Conservation (phyloP, 768 basidiomycete genomes). For the Russula emetica region DNA sequence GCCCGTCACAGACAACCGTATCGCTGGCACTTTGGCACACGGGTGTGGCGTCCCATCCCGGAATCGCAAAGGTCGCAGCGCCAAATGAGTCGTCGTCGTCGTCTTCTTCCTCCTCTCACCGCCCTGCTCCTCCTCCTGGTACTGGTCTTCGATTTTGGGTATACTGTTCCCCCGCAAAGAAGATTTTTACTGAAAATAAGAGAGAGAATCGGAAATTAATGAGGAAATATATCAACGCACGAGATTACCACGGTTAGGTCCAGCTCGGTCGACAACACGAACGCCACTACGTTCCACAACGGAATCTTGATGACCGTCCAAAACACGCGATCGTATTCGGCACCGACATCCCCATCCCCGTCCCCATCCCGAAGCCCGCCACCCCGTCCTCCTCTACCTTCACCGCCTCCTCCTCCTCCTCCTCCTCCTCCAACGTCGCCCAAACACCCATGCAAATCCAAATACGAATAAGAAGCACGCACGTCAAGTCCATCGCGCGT, state of each 20-base stretch:
- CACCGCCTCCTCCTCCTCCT: no score
- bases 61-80: not conserved
- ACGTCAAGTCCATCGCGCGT: not conserved
- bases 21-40: not conserved
- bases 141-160: not conserved
- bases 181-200: no score
- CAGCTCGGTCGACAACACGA: slow-evolving; percentile 1
- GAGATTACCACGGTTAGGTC: slow-evolving; percentile 5
- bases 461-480: not conserved
- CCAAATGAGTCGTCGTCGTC: not conserved
- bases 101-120: no score
- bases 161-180: not conserved
- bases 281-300: not conserved
- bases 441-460: not conserved
- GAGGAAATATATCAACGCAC: not conserved
- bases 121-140: not conserved
- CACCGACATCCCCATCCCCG: not conserved
- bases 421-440: not conserved
- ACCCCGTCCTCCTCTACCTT: not conserved
- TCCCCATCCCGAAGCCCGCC: no score
- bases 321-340: not conserved
- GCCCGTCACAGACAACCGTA: not conserved
- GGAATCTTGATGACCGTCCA: slow-evolving; percentile 5
- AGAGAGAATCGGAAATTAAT: not conserved
- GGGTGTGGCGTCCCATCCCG: slow-evolving; percentile 4